Evolutionary conservation across 495 filamentous ascomycete genomes (phyloP).

Genomic region (Aspergillus taichungensis): DNA sequence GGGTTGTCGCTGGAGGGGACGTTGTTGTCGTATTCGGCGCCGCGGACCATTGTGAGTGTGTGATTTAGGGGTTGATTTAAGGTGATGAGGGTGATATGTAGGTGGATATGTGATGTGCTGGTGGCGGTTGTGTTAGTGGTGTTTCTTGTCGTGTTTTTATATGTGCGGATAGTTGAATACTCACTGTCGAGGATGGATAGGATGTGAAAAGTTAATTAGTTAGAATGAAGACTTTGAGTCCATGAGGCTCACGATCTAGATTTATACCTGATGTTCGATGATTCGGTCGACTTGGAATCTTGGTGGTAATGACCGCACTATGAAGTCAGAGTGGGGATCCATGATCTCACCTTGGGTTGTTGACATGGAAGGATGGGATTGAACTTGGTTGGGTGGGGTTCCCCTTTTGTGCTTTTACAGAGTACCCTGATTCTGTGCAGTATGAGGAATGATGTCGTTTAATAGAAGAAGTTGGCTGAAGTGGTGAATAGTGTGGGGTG

Average conservation of each 20-base stretch:
- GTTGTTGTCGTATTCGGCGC: conserved; percentile 42
- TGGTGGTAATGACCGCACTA: conserved; percentile 22
- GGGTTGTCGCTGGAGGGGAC: conserved; percentile 42
- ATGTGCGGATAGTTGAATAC: neutral
- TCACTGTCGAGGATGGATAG: neutral
- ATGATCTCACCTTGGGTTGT: conserved; percentile 26
- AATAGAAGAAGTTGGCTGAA: too few relatives aligned
- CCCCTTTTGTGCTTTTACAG: too few relatives aligned
- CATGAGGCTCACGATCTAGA: neutral
- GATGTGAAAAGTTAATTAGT: neutral
- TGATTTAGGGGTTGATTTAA: neutral
- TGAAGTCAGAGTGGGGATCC: conserved; percentile 31
- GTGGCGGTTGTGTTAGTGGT: too few relatives aligned
- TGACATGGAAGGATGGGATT: too few relatives aligned
- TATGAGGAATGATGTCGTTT: too few relatives aligned
- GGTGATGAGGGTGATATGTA: neutral
- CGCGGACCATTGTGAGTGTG: conserved; percentile 39
- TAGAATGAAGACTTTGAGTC: neutral
- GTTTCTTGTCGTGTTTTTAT: neutral
- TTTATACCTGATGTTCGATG: neutral
- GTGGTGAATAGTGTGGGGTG: too few relatives aligned
- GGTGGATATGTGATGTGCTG: neutral
- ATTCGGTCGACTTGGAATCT: conserved; percentile 1
- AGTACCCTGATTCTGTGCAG: too few relatives aligned
- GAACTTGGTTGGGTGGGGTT: too few relatives aligned